These are phyloP conservation scores for Starmerella scarabaei DNA, from an alignment of 805 yeast species.

Conservation along the genomic window DNA sequence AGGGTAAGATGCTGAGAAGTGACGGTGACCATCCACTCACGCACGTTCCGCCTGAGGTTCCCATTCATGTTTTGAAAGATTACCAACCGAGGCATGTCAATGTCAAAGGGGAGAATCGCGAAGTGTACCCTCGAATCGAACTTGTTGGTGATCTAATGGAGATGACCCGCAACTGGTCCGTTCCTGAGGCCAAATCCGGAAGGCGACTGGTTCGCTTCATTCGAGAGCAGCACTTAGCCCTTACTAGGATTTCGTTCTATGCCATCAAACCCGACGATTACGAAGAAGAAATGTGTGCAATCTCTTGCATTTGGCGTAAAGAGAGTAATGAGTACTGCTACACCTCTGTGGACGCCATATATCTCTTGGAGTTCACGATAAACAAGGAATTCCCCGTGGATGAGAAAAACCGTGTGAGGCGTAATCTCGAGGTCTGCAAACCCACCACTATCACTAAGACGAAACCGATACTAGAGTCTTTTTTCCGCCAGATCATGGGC, in stretches of 20 bases:
- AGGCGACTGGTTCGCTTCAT: slow-evolving; percentile 39
- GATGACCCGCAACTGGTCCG: slow-evolving; percentile 36
- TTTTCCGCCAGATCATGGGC: slow-evolving; percentile 42
- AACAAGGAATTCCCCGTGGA: slow-evolving; percentile 45
- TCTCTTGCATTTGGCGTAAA: slow-evolving; percentile 49
- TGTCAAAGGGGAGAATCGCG: neutral
- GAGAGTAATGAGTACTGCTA: slow-evolving; percentile 38
- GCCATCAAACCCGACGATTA: slow-evolving; percentile 31
- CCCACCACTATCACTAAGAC: slow-evolving; percentile 48
- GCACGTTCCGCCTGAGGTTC: neutral
- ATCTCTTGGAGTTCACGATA: slow-evolving; percentile 44
- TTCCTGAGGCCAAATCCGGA: slow-evolving; percentile 29
- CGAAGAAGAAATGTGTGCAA: slow-evolving; percentile 33
- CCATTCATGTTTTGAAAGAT: neutral
- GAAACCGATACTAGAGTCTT: slow-evolving; percentile 27
- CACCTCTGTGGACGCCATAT: slow-evolving; percentile 53
- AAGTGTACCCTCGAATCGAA: slow-evolving; percentile 2
- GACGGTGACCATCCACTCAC: too few relatives aligned
- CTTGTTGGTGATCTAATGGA: slow-evolving; percentile 22
- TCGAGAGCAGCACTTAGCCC: slow-evolving; percentile 25
- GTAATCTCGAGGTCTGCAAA: slow-evolving; percentile 51
- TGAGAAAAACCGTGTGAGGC: slow-evolving; percentile 55
- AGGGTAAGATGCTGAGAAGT: too few relatives aligned
- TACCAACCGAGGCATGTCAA: neutral
- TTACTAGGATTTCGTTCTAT: slow-evolving; percentile 24